phyloP scores from a whole-genome alignment of 306 rosid genomes.

The Chamaecrista fasciculata region DNA sequence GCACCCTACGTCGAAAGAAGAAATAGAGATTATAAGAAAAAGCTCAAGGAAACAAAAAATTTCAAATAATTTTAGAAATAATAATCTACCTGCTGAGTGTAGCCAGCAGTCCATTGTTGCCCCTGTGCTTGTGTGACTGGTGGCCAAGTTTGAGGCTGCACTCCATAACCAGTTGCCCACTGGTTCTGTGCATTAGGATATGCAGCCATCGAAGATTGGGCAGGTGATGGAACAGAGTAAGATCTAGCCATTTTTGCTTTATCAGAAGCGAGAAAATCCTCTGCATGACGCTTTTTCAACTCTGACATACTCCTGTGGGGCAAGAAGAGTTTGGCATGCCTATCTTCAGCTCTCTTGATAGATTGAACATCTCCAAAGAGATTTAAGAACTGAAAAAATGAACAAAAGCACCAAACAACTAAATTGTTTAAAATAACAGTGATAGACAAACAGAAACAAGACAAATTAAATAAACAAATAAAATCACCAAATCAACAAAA shows the following conservation, averaged over 20 bases:
- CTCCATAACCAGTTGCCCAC: conserved; percentile 81
- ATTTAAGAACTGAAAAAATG: conserved; percentile 76
- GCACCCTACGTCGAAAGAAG: conserved; percentile 58
- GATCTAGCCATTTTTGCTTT: conserved; percentile 72
- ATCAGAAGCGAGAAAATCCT: conserved; percentile 83
- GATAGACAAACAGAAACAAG: not conserved
- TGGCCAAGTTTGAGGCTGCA: conserved; percentile 96
- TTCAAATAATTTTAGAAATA: not conserved
- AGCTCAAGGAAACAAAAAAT: not conserved
- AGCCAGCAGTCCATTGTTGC: conserved; percentile 95
- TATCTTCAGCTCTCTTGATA: conserved; percentile 88
- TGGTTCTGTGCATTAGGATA: conserved; percentile 83
- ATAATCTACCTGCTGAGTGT: conserved; percentile 71
- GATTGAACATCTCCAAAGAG: conserved; percentile 86
- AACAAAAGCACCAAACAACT: not conserved
- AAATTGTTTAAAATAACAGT: not conserved
- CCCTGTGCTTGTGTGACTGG: conserved; percentile 84
- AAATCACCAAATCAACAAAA: not conserved
- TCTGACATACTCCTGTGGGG: conserved; percentile 82
- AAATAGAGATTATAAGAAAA: not conserved
- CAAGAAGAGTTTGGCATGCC: conserved; percentile 89
- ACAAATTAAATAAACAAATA: not conserved
- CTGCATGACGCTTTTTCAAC: conserved; percentile 92
- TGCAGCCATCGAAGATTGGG: conserved; percentile 73
- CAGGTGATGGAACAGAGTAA: conserved; percentile 74